Base-by-base conservation (phyloP, 2,329 filamentous ascomycete species). In the Penicillium palitans region DNA sequence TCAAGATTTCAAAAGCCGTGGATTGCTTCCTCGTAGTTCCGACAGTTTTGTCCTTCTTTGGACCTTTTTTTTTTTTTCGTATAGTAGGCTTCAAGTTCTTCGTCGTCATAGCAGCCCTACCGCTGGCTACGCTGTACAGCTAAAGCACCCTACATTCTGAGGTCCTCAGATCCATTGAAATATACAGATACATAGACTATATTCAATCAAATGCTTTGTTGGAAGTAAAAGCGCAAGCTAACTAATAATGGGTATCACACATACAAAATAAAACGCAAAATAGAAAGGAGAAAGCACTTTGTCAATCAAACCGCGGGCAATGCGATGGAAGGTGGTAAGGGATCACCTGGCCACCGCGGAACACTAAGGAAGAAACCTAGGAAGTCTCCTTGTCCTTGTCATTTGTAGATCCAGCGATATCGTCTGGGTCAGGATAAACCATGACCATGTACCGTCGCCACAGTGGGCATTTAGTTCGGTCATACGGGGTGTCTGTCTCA, bases 1-100 rank as follows among this genome's bases (percentile, higher is more conserved):
- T 53, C 48, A 61, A 58, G 41, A 63, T 59, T 35, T 52, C 35
- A 66, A 64, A 64, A 58, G 55, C 44, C 45, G 25, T 52, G n/a
- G 17, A 31, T n/a, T 51, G 4, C 39, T 8, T n/a, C 1, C 15
- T 25, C 9, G 31, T 42, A 44, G 27, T 31, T 33, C 6, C 6
- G 19, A 25, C 44, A 44, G 19, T 13, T 41, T 7, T 3, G 35
- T 2, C 15, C 24, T 17, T 24, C 21, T 29, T 40, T 19, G 6
- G 10, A 5, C 6, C 10, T n/a, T 6, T 24, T 10, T 4, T 10
- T n/a, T 44, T 25, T 2, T 25, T 5, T 12, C 17, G 17, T 45
- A 45, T 9, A 8, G 7, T 4, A 9, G 42, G 24, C 17, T 45
- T n/a, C 4, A 44, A 27, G 41, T n/a, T 42, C 3, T 8, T 44